Percentiles rank a stretch among this genome's conserved stretches.
These are phyloP conservation scores for Pythium monospermum DNA, from an alignment of 352 stramenopile species.

Conservation along the genomic window DNA sequence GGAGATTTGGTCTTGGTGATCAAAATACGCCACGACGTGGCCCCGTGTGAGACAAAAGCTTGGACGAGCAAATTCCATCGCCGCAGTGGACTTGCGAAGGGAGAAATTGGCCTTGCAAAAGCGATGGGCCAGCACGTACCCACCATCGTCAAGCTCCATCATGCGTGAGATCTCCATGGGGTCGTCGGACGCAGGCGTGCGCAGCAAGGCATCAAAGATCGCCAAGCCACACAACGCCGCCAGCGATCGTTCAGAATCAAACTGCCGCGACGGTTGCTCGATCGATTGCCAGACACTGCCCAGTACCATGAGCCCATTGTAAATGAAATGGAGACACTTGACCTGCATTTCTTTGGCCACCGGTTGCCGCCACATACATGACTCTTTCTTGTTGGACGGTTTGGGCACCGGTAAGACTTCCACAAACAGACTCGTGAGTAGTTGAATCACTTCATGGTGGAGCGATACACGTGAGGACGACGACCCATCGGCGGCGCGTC, in stretches of 20 bases:
- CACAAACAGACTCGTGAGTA: slow-evolving; percentile 76
- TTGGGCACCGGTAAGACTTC: slow-evolving; percentile 78
- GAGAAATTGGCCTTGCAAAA: slow-evolving; percentile 87
- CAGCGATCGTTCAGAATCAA: slow-evolving; percentile 83
- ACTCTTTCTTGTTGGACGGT: slow-evolving; percentile 19
- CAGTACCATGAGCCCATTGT: slow-evolving; percentile 75
- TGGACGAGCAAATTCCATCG: slow-evolving; percentile 83
- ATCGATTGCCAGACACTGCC: slow-evolving; percentile 86
- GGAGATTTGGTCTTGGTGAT: slow-evolving; percentile 41
- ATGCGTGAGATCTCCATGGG: slow-evolving; percentile 77
- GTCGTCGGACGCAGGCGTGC: slow-evolving; percentile 63
- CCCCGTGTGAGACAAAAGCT: slow-evolving; percentile 70
- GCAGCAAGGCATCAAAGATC: slow-evolving; percentile 81
- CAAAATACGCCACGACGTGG: slow-evolving; percentile 79
- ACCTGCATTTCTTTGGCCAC: slow-evolving; percentile 78
- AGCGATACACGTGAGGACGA: slow-evolving; percentile 87
- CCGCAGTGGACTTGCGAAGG: slow-evolving; percentile 60
- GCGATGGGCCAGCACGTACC: slow-evolving; percentile 75
- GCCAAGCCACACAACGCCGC: slow-evolving; percentile 69
- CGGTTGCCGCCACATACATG: slow-evolving; percentile 70
- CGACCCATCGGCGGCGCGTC: slow-evolving; percentile 77
- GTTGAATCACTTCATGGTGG: slow-evolving; percentile 86
- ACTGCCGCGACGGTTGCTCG: slow-evolving; percentile 78
- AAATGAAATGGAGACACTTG: slow-evolving; percentile 68
- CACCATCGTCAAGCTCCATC: slow-evolving; percentile 72